Evolutionary conservation across 2,329 filamentous ascomycete species (phyloP).

Genomic region (Emmonsiellopsis sp.): DNA sequence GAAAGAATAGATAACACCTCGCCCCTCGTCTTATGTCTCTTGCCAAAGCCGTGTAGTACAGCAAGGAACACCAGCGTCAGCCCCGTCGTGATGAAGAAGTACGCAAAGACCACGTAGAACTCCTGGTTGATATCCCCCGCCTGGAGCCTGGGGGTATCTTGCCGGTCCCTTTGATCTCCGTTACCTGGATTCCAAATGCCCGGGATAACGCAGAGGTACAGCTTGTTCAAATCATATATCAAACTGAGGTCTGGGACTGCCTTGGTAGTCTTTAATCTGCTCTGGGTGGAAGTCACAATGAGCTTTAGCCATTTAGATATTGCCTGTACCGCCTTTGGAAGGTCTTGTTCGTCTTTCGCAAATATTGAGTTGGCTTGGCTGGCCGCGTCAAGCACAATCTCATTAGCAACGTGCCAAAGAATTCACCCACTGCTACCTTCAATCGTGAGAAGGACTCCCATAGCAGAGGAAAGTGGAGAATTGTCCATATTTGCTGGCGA

Average conservation of each 20-base stretch:
- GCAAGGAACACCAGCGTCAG: slow-evolving; percentile 28
- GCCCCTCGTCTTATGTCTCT: slow-evolving; percentile 13
- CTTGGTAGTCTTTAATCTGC: not conserved
- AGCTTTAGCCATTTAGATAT: slow-evolving; percentile 3
- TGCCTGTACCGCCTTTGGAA: not conserved
- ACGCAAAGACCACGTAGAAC: slow-evolving; percentile 20
- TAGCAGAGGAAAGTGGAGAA: slow-evolving; percentile 52
- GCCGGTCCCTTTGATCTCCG: not conserved
- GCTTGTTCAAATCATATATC: slow-evolving; percentile 4
- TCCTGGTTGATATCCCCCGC: slow-evolving; percentile 22
- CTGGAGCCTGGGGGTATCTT: not conserved
- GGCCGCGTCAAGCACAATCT: slow-evolving; percentile 15
- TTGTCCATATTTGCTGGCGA: slow-evolving; percentile 46
- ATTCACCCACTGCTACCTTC: slow-evolving; percentile 49
- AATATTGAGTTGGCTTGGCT: not conserved
- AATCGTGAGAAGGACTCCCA: slow-evolving; percentile 53
- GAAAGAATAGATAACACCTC: slow-evolving; percentile 12
- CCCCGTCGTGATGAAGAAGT: slow-evolving; percentile 30
- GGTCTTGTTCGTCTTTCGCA: not conserved
- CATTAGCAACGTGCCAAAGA: slow-evolving; percentile 32
- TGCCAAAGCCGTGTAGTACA: slow-evolving; percentile 17
- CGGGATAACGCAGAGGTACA: slow-evolving; percentile 7
- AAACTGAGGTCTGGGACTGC: slow-evolving; percentile 6
- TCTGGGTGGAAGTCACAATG: slow-evolving; percentile 1
- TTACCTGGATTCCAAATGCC: slow-evolving; percentile 9